Evolutionary conservation across 2,329 filamentous ascomycete genomes (phyloP), one percentile per base, ranked within the genome.

Genomic region (Epichloe hybrida): DNA sequence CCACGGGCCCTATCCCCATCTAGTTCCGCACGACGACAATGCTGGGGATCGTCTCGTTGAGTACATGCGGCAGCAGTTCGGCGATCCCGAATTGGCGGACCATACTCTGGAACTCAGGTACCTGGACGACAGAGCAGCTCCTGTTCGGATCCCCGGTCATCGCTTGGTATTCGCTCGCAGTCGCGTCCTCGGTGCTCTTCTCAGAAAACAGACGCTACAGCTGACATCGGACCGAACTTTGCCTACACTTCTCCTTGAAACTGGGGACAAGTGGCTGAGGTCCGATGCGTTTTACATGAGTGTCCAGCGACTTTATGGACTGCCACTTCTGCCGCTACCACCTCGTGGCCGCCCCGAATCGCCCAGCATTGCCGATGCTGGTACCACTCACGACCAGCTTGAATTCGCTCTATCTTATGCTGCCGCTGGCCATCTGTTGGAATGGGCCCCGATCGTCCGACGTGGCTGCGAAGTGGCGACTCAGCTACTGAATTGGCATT

Each of bases 401-500:
- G 67, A 73, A 35, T 77, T 78, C 54, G 75, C 75, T n/a, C 65
- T 87, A 20, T 79, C 79, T 23, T 84, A 85, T 58, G 75, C 81
- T 44, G 80, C 81, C 27, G 76, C 80, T 5, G 83, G 81, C 0
- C 70, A 76, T 47, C 67, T 79, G 39, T 68, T 87, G 15, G 69
- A 71, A 40, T 74, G 83, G 60, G 69, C 68, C 2, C 71, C 73
- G 23, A 72, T 86, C 27, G 68, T 76, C 11, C 64, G 71, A 44
- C 75, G 79, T 37, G 83, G 81, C 37, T 66, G 83, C 27, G 75
- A 80, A 46, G 72, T 84, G 53, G 80, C 80, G 1, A 69, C 73
- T 37, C 70, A 73, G 49, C 69, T 80, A 4, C 59, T 86, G 41
- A 72, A 71, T 53, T 86, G 81, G 81, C 71, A 79, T 49, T 85